A percentile compares a stretch with the other conserved stretches of the same genome.
Conservation (phyloP, 306 rosid genomes). For the Quercus rubra region DNA sequence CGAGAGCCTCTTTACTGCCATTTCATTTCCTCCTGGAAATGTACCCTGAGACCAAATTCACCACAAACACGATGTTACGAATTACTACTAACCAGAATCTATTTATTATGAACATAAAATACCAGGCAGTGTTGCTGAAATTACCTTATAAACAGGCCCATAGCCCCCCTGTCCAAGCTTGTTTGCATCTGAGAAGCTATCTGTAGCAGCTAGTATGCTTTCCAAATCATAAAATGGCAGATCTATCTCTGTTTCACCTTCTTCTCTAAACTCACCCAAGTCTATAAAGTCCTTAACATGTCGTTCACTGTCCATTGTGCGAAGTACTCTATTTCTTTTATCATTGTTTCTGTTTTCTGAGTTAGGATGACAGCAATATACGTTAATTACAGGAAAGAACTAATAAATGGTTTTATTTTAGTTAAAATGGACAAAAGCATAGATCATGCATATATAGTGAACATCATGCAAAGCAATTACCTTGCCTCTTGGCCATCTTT, state of each 20-base stretch:
- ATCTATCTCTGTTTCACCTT: slow-evolving; percentile 25
- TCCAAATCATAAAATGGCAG: slow-evolving; percentile 34
- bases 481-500: slow-evolving; percentile 11
- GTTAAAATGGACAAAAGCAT: neutral
- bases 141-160: slow-evolving; percentile 61
- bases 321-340: neutral
- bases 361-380: neutral
- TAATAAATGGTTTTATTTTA: neutral
- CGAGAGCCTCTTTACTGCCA: slow-evolving; percentile 52
- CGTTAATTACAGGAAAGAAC: neutral
- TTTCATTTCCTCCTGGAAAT: slow-evolving; percentile 27
- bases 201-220: slow-evolving; percentile 38
- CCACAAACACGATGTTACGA: neutral
- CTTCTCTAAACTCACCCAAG: slow-evolving; percentile 28
- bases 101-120: neutral
- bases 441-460: neutral
- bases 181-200: slow-evolving; percentile 48
- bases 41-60: slow-evolving; percentile 24
- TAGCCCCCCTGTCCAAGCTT: slow-evolving; percentile 58
- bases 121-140: neutral
- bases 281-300: slow-evolving; percentile 28
- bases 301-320: slow-evolving; percentile 13
- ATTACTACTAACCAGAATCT: neutral
- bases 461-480: slow-evolving; percentile 4
- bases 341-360: slow-evolving; percentile 22